Evolutionary conservation across 202 grass and related monocot genomes (phyloP).

Genomic region (Saccharum hybrid): DNA sequence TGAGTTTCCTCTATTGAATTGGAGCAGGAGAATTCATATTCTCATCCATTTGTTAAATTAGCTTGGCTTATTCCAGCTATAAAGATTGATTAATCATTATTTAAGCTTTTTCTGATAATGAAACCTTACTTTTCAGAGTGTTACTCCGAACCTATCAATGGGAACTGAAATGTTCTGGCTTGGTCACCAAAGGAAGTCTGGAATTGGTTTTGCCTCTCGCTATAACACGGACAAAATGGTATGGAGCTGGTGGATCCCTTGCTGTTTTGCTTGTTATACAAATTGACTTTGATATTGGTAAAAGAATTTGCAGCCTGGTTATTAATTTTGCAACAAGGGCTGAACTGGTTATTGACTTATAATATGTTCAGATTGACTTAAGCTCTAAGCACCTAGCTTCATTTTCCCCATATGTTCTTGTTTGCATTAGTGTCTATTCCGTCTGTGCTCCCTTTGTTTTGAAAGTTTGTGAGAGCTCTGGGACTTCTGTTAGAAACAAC

Average conservation of each 20-base stretch:
- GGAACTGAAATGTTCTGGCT: slow-evolving; percentile 98
- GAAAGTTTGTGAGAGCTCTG: not conserved
- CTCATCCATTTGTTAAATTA: not conserved
- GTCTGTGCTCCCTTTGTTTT: not conserved
- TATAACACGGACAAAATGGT: slow-evolving; percentile 99
- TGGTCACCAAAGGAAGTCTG: slow-evolving; percentile 96
- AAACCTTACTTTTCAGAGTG: slow-evolving; percentile 61
- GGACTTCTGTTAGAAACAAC: not conserved
- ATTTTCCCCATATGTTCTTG: not conserved
- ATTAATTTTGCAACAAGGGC: not conserved
- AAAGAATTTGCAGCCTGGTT: not conserved
- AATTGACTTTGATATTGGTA: not conserved
- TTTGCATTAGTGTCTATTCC: not conserved
- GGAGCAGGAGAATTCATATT: slow-evolving; percentile 15
- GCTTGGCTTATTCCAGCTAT: not conserved
- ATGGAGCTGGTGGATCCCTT: slow-evolving; percentile 12
- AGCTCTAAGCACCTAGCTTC: not conserved
- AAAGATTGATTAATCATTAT: slow-evolving; percentile 11
- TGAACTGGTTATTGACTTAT: not conserved
- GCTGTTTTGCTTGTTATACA: slow-evolving; percentile 27
- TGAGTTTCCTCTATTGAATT: slow-evolving; percentile 26
- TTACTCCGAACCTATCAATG: slow-evolving; percentile 82
- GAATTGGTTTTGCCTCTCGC: slow-evolving; percentile 87
- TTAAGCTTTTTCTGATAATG: slow-evolving; percentile 8
- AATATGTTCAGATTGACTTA: not conserved